Conservation (phyloP, 768 basidiomycete genomes). For the Naematelia encephala region DNA sequence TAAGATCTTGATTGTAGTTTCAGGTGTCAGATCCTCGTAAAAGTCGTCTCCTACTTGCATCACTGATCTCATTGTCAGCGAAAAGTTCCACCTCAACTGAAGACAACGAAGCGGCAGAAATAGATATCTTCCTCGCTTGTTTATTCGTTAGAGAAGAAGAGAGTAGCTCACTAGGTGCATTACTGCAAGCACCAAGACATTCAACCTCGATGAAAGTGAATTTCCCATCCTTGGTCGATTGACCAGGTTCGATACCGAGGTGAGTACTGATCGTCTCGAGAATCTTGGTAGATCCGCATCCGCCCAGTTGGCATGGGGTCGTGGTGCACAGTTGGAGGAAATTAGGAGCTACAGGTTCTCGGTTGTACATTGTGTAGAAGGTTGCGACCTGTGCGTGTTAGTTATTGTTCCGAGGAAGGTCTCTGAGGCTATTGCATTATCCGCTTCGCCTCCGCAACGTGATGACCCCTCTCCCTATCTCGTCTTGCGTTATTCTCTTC, state of each 20-base stretch:
- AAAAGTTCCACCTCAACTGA: too few relatives aligned
- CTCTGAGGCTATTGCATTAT: too few relatives aligned
- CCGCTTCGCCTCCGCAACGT: not conserved
- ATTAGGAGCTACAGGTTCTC: constrained; percentile 88
- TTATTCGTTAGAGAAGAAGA: not conserved
- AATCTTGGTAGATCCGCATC: constrained; percentile 79
- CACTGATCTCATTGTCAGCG: constrained; percentile 59
- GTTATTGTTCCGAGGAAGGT: too few relatives aligned
- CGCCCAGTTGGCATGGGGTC: constrained; percentile 88
- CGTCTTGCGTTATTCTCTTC: too few relatives aligned
- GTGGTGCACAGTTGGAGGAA: constrained; percentile 99
- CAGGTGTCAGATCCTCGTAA: constrained; percentile 62
- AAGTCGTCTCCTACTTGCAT: constrained; percentile 93
- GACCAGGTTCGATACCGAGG: constrained; percentile 78
- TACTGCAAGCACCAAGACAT: constrained; percentile 97
- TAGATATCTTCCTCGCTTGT: too few relatives aligned
- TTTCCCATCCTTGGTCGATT: constrained; percentile 92
- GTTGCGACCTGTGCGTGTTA: constrained; percentile 69
- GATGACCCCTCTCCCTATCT: not conserved
- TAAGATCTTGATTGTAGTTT: constrained; percentile 53
- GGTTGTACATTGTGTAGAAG: constrained; percentile 99
- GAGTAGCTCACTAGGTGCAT: constrained; percentile 56
- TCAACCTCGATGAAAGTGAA: constrained; percentile 98
- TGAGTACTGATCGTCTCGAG: constrained; percentile 77
- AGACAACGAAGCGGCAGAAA: too few relatives aligned